These are phyloP conservation scores for Phytophthora pini DNA, from an alignment of 352 stramenopile genomes.

Conservation along the genomic window DNA sequence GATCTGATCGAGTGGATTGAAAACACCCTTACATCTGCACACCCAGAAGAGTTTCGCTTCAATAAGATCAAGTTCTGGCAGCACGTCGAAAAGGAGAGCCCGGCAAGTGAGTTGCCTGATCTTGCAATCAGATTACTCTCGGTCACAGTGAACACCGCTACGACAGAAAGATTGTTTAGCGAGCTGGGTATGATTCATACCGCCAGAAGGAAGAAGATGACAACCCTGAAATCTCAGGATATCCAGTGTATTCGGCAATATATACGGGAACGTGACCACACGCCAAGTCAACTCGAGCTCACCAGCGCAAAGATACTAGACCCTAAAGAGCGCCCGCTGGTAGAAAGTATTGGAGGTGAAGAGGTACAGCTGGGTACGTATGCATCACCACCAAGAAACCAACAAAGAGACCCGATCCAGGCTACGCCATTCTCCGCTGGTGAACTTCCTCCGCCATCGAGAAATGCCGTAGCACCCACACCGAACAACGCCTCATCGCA, in stretches of 20 bases:
- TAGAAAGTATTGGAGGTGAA: not conserved
- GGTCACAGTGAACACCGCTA: not conserved
- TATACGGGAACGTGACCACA: not conserved
- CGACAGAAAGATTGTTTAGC: constrained; percentile 1
- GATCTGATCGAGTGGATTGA: constrained; percentile 6
- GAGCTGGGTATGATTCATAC: not conserved
- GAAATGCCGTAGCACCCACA: too few relatives aligned
- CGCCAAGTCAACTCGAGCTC: not conserved
- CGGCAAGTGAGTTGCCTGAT: not conserved
- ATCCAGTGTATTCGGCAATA: constrained; percentile 1
- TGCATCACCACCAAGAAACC: not conserved
- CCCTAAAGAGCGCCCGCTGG: not conserved
- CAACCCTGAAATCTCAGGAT: not conserved
- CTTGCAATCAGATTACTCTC: constrained; percentile 1
- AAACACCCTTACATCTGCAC: not conserved
- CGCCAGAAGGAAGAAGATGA: not conserved
- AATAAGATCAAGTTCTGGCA: not conserved
- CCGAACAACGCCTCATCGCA: not conserved
- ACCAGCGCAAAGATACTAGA: not conserved
- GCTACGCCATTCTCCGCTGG: not conserved
- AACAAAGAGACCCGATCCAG: not conserved
- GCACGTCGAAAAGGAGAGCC: not conserved
- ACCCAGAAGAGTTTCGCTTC: not conserved
- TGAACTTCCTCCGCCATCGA: not conserved
- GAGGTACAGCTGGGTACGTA: not conserved